phyloP scores from a whole-genome alignment of 2,329 filamentous ascomycete species.

The Colletotrichum trifolii region DNA sequence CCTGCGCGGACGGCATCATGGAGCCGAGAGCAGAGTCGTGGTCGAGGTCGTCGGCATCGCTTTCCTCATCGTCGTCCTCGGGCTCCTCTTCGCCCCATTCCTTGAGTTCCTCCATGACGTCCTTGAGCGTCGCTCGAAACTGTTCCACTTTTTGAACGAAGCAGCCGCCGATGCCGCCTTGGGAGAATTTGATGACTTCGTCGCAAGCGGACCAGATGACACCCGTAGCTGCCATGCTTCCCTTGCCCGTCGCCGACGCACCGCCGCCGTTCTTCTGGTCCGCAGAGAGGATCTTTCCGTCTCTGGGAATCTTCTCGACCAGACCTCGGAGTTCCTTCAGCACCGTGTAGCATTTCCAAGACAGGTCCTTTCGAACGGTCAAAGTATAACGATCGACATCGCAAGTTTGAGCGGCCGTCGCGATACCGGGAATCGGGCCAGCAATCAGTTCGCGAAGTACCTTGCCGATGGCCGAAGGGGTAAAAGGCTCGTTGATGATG shows the following conservation, averaged over 20 bases:
- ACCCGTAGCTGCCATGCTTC: constrained; percentile 75
- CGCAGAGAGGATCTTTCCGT: constrained; percentile 64
- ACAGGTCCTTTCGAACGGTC: constrained; percentile 72
- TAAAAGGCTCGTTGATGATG: constrained; percentile 88
- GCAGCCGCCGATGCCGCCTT: constrained; percentile 75
- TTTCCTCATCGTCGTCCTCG: constrained; percentile 66
- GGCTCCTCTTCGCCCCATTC: constrained; percentile 84
- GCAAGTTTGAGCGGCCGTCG: constrained; percentile 76
- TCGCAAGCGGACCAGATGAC: constrained; percentile 89
- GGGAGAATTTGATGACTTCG: constrained; percentile 71
- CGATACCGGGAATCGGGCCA: constrained; percentile 79
- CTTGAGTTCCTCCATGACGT: constrained; percentile 86
- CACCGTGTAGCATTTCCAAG: constrained; percentile 67
- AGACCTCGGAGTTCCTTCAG: constrained; percentile 73
- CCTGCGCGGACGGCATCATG: constrained; percentile 56
- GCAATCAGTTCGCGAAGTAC: constrained; percentile 79
- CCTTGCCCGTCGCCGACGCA: constrained; percentile 52
- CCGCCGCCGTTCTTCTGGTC: constrained; percentile 59
- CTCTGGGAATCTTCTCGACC: constrained; percentile 66
- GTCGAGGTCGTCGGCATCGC: constrained; percentile 56
- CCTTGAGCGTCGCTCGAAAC: constrained; percentile 79
- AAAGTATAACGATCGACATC: constrained; percentile 70
- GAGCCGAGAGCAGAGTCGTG: constrained; percentile 50
- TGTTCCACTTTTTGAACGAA: constrained; percentile 78
- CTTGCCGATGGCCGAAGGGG: constrained; percentile 76